phyloP scores from a whole-genome alignment of 495 filamentous ascomycete species.

The Aspergillus olivimuriae region DNA sequence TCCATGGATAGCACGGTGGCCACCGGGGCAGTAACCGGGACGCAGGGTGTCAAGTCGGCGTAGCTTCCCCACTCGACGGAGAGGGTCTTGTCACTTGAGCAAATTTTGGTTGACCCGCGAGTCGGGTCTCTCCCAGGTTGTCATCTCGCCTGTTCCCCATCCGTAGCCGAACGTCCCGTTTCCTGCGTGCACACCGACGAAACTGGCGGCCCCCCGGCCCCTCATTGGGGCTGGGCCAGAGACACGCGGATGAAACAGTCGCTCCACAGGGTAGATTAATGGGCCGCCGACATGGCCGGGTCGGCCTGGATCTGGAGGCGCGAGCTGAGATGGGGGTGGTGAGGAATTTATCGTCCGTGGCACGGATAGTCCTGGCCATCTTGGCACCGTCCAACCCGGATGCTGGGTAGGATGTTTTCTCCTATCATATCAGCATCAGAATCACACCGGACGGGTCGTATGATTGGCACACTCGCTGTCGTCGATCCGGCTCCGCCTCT shows the following conservation, averaged over 20 bases:
- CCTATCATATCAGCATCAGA: too few relatives aligned
- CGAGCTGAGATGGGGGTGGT: neutral
- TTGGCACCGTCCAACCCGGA: too few relatives aligned
- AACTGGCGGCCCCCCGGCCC: neutral
- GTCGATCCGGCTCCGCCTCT: too few relatives aligned
- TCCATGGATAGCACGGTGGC: too few relatives aligned
- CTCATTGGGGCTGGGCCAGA: neutral
- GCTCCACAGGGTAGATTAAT: neutral
- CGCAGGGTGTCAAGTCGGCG: neutral
- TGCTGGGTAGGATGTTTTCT: too few relatives aligned
- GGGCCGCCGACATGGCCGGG: too few relatives aligned
- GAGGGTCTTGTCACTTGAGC: neutral
- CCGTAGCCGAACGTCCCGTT: constrained; percentile 13
- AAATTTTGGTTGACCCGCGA: neutral
- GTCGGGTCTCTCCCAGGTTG: neutral
- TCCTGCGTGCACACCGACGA: constrained; percentile 3
- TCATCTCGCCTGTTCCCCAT: neutral
- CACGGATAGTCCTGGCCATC: too few relatives aligned
- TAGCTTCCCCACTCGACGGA: neutral
- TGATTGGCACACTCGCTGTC: too few relatives aligned
- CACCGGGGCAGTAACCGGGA: too few relatives aligned
- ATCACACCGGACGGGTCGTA: too few relatives aligned
- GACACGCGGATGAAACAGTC: neutral
- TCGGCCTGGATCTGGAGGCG: too few relatives aligned
- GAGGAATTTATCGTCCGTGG: neutral